phyloP scores from a whole-genome alignment of 352 stramenopile species.

The Sclerospora graminicola region DNA sequence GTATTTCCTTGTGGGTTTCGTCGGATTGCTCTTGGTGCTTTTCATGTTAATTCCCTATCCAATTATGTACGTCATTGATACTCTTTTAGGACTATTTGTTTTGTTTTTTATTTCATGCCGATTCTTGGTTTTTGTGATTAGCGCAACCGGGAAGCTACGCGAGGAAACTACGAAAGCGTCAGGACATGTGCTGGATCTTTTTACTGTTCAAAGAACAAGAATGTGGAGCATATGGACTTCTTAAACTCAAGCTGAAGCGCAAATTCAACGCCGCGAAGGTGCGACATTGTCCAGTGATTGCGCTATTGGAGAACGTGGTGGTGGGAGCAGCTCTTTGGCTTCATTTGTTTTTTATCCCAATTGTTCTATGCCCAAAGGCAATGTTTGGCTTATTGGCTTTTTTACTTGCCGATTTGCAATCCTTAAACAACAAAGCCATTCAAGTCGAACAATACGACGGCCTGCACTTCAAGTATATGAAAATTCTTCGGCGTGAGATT shows the following conservation, averaged over 20 bases:
- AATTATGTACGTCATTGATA: conserved; percentile 46
- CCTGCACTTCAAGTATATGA: conserved; percentile 69
- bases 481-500: no score
- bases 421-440: no score
- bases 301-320: conserved; percentile 58
- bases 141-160: conserved; percentile 43
- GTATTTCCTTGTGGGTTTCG: no score
- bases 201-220: conserved; percentile 87
- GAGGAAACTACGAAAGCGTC: conserved; percentile 35
- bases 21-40: conserved; percentile 44
- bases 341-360: conserved; percentile 60
- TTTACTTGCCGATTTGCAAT: no score
- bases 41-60: conserved; percentile 74
- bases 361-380: conserved; percentile 52
- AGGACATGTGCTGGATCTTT: conserved; percentile 52
- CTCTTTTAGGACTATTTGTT: neutral
- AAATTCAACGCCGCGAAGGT: conserved; percentile 52
- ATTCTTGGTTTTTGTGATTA: no score
- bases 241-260: conserved; percentile 55
- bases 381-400: conserved; percentile 49
- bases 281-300: conserved; percentile 43
- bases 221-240: conserved; percentile 78
- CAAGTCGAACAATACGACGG: no score
- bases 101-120: neutral
- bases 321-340: conserved; percentile 74